A percentile compares a stretch with the other conserved stretches of the same genome.
phyloP scores from a whole-genome alignment of 108 stramenopile species.

The Cyclotella sp. region DNA sequence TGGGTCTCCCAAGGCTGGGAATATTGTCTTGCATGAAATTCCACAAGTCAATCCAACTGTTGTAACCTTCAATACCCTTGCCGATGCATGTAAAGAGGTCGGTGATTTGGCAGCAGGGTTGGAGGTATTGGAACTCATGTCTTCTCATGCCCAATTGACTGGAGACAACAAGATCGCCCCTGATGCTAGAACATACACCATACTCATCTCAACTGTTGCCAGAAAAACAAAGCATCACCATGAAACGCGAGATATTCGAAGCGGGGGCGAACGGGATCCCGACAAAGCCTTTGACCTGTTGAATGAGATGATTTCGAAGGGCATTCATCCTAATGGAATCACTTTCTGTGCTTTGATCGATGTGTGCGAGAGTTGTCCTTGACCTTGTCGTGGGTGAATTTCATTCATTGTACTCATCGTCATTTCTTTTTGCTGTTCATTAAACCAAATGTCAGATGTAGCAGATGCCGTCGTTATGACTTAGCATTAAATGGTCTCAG shows the following conservation, averaged over 20 bases:
- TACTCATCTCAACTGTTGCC: slow-evolving; percentile 84
- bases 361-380: slow-evolving; percentile 33
- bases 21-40: slow-evolving; percentile 38
- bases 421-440: not conserved
- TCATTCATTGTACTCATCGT: not conserved
- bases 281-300: slow-evolving; percentile 76
- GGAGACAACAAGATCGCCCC: slow-evolving; percentile 52
- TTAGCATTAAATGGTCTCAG: slow-evolving; percentile 83
- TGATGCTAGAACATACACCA: slow-evolving; percentile 83
- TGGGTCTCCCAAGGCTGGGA: not conserved
- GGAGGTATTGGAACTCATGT: slow-evolving; percentile 55
- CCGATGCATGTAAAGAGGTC: slow-evolving; percentile 79
- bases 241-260: slow-evolving; percentile 47
- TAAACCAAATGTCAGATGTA: slow-evolving; percentile 38
- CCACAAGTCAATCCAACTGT: slow-evolving; percentile 68
- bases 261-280: slow-evolving; percentile 71
- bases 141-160: slow-evolving; percentile 37
- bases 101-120: slow-evolving; percentile 79
- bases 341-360: slow-evolving; percentile 90
- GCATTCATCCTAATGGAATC: slow-evolving; percentile 81
- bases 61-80: slow-evolving; percentile 86
- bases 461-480: slow-evolving; percentile 72
- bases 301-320: slow-evolving; percentile 65
- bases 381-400: not conserved
- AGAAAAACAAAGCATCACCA: slow-evolving; percentile 46